Evolutionary conservation across 352 stramenopile species (phyloP).

Genomic region (Globisporangium ultimum): DNA sequence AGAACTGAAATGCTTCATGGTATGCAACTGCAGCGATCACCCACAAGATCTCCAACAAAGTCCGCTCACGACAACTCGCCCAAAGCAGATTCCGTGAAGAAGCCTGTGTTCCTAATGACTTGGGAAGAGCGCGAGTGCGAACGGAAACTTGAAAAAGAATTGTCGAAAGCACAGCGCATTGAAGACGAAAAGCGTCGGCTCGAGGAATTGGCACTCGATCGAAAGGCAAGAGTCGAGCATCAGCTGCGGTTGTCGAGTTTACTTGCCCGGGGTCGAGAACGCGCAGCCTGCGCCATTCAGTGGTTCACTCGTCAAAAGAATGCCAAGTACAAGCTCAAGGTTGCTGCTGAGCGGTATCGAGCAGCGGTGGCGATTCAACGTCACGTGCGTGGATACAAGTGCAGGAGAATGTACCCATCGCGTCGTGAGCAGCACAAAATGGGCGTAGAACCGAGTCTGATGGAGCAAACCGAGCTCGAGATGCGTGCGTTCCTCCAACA

Average conservation of each 20-base stretch:
- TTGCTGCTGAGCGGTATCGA: neutral
- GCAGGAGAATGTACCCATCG: slow-evolving; percentile 19
- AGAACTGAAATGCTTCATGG: too few relatives aligned
- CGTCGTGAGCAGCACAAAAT: slow-evolving; percentile 14
- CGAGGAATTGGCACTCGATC: slow-evolving; percentile 32
- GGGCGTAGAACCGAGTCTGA: slow-evolving; percentile 20
- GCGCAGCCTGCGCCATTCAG: slow-evolving; percentile 26
- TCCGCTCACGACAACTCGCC: neutral
- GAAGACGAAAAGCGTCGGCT: slow-evolving; percentile 59
- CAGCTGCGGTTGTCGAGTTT: slow-evolving; percentile 14
- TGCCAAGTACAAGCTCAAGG: neutral
- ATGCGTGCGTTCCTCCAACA: slow-evolving; percentile 12
- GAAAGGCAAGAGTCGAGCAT: slow-evolving; percentile 15
- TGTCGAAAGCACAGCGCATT: slow-evolving; percentile 52
- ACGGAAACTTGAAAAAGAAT: slow-evolving; percentile 54
- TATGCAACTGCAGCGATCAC: too few relatives aligned
- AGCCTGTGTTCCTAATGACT: slow-evolving; percentile 58
- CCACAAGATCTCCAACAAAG: too few relatives aligned
- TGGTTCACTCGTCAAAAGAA: slow-evolving; percentile 14
- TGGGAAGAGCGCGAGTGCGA: slow-evolving; percentile 72
- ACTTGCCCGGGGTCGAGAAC: slow-evolving; percentile 16
- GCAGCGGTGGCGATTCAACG: slow-evolving; percentile 32
- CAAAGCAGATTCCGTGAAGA: slow-evolving; percentile 18
- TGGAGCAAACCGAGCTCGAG: slow-evolving; percentile 38
- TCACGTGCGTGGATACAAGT: slow-evolving; percentile 23